Percentiles rank a stretch among this genome's conserved stretches.
Evolutionary conservation across 208 protist genomes (phyloP).

Genomic region (Porcisia hertigi): DNA sequence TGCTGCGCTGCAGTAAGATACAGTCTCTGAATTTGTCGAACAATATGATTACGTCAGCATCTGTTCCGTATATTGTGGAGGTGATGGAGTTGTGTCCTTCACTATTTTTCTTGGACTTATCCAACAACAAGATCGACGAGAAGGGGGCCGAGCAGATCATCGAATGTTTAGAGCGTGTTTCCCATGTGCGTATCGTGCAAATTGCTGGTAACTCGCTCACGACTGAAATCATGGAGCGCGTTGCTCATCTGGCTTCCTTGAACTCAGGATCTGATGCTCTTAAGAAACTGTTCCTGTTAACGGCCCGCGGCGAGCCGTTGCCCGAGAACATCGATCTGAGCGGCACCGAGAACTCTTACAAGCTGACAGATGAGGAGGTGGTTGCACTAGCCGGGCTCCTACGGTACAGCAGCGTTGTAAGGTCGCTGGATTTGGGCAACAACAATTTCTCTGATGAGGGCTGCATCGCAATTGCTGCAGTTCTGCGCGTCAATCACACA

Average conservation of each 20-base stretch:
- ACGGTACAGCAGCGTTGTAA: constrained; percentile 42
- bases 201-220: constrained; percentile 64
- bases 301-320: constrained; percentile 40
- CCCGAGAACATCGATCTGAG: constrained; percentile 71
- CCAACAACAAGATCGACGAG: constrained; percentile 77
- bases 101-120: constrained; percentile 63
- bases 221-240: constrained; percentile 32
- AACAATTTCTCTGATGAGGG: constrained; percentile 78
- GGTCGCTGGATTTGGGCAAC: constrained; percentile 66
- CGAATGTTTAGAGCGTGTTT: constrained; percentile 37
- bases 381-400: constrained; percentile 60
- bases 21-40: constrained; percentile 53
- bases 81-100: constrained; percentile 51
- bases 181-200: constrained; percentile 45
- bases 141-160: constrained; percentile 52
- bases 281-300: constrained; percentile 60
- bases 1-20: constrained; percentile 53
- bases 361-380: constrained; percentile 72
- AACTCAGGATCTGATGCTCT: constrained; percentile 71
- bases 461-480: constrained; percentile 71
- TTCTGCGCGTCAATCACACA: constrained; percentile 74
- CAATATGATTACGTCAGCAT: constrained; percentile 69
- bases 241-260: constrained; percentile 68
- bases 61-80: constrained; percentile 59
- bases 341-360: constrained; percentile 37